Evolutionary conservation across 2,329 filamentous ascomycete species (phyloP).

Genomic region (Aureobasidium sp.): DNA sequence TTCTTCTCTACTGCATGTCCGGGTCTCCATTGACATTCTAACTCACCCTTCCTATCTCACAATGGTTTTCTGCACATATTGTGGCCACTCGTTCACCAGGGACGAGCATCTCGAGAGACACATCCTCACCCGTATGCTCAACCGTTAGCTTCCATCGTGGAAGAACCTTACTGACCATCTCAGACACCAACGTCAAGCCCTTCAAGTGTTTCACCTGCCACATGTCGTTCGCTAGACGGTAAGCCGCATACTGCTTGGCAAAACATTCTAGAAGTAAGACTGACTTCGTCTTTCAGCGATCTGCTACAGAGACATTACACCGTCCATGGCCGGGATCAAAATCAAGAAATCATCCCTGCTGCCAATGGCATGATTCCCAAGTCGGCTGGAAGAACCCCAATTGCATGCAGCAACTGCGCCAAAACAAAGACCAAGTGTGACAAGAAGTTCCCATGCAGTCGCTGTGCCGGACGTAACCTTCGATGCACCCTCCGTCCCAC

Average conservation of each 20-base stretch:
- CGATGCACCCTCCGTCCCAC: slow-evolving; percentile 40
- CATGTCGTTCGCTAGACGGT: slow-evolving; percentile 46
- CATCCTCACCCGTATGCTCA: slow-evolving; percentile 41
- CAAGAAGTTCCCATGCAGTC: slow-evolving; percentile 46
- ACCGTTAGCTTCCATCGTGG: background rate
- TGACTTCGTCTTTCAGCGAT: slow-evolving; percentile 30
- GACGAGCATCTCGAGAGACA: slow-evolving; percentile 45
- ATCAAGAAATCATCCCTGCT: slow-evolving; percentile 39
- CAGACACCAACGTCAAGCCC: slow-evolving; percentile 47
- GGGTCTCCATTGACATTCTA: slow-evolving; percentile 16
- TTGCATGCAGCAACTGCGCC: slow-evolving; percentile 45
- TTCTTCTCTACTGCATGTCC: background rate
- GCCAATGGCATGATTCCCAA: slow-evolving; percentile 43
- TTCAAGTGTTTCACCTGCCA: slow-evolving; percentile 48
- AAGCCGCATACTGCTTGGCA: slow-evolving; percentile 18
- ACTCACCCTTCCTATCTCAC: background rate
- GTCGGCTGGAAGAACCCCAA: slow-evolving; percentile 43
- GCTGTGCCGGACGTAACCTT: slow-evolving; percentile 42
- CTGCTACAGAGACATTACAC: slow-evolving; percentile 44
- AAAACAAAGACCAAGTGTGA: slow-evolving; percentile 48
- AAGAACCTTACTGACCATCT: background rate
- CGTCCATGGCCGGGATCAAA: slow-evolving; percentile 42
- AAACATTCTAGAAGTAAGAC: slow-evolving; percentile 6
- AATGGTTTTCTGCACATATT: slow-evolving; percentile 47
- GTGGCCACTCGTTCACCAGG: slow-evolving; percentile 44